Base-by-base conservation (phyloP, 495 filamentous ascomycete species). In the Trichocladium antarcticum region DNA sequence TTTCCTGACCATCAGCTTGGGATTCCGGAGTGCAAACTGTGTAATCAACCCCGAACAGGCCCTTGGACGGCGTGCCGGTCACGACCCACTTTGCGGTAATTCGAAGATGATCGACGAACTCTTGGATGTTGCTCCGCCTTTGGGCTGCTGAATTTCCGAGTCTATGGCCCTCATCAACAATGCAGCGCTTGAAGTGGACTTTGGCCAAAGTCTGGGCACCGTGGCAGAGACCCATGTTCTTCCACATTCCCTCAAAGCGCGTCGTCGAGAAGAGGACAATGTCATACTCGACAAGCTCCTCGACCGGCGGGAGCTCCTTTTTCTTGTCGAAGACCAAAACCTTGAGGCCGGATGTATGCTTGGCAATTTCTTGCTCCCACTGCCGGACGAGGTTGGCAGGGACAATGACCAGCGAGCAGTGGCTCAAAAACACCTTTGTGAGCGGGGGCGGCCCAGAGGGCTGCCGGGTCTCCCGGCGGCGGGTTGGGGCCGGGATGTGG, bases 101-200 rank as follows among this genome's bases (percentile, higher is more conserved):
- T 27, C 77, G 73, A 6, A 97, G 70, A 40, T 75, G 71, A 17
- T 83, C 76, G 0, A 90, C 68, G 8, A 87, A 74, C 24, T 75
- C 70, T 32, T 83, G 75, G 32, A 88, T 72, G 38, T 84, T 82
- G 14, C 77, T 82, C 47, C 74, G 78, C 31, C 68, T 68, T 12
- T 74, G 76, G 15, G 68, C 63, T 5, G 74, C 70, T 0, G 68
- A 65, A 27, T 72, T 76, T 0, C 83, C 83, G 35, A 94, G 79
- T 36, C 76, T 82, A 59, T 96, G 88, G 1, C 90, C 90, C 73
- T 97, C 90, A 47, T 97, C 90, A 28, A 93, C 81, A 31, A 97
- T 88, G 37, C 90, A 76, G 11, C 90, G 77, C 50, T 94, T 78
- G 73, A 87, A 94, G 54, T 85, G 87, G 10, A 96, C 65, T 15